phyloP scores from a whole-genome alignment of 257 asterid species.

The Nicotiana attenuata region DNA sequence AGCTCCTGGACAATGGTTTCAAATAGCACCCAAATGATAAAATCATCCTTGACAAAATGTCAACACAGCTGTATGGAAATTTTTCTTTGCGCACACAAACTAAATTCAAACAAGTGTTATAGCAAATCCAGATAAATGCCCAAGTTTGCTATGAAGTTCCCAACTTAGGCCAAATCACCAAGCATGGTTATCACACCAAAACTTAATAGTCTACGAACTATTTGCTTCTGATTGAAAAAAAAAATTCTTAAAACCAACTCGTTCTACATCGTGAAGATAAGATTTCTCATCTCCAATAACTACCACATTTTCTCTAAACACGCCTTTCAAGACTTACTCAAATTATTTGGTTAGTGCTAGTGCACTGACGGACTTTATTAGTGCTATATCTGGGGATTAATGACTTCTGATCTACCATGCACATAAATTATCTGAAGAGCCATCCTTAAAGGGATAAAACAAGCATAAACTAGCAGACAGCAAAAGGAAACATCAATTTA shows the following conservation, averaged over 20 bases:
- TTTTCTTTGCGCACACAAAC: not conserved
- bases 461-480: not conserved
- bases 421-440: not conserved
- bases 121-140: not conserved
- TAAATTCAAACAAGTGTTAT: not conserved
- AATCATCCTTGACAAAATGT: not conserved
- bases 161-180: not conserved
- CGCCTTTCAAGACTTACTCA: not conserved
- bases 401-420: constrained; percentile 5
- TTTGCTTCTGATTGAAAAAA: not conserved
- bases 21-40: not conserved
- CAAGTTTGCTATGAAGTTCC: not conserved
- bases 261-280: not conserved
- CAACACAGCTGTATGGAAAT: not conserved
- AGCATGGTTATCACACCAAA: not conserved
- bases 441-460: not conserved
- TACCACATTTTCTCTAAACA: not conserved
- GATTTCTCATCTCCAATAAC: constrained; percentile 2
- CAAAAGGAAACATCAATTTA: not conserved
- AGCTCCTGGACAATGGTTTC: constrained; percentile 9
- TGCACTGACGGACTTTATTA: not conserved
- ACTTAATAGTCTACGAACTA: not conserved
- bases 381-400: not conserved
- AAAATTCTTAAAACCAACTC: not conserved
- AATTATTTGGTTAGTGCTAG: not conserved